Percentiles rank a stretch among this genome's conserved stretches.
These are phyloP conservation scores for Posidonia australis DNA, from an alignment of 106 monocot genomes.

Conservation along the genomic window DNA sequence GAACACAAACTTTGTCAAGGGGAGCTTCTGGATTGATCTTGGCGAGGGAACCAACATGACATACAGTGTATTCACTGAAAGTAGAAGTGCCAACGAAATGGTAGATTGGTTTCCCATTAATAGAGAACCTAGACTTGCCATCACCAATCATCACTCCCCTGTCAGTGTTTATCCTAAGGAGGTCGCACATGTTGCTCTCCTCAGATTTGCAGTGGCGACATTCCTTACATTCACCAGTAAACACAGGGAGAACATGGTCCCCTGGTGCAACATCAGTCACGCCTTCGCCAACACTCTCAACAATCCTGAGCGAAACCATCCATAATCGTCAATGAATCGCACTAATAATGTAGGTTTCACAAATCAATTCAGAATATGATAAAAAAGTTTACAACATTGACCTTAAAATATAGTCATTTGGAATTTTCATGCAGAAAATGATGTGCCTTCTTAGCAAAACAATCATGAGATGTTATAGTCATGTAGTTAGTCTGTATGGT, in stretches of 20 bases:
- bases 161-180: conserved; percentile 25
- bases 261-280: conserved; percentile 21
- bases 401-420: too few species aligned
- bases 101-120: conserved; percentile 24
- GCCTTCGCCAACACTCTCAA: conserved; percentile 29
- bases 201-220: conserved; percentile 25
- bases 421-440: too few species aligned
- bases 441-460: too few species aligned
- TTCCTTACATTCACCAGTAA: conserved; percentile 23
- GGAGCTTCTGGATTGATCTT: conserved; percentile 25
- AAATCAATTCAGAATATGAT: too few species aligned
- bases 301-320: conserved; percentile 9
- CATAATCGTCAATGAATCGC: not conserved
- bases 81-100: conserved; percentile 30
- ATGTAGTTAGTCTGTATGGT: too few species aligned
- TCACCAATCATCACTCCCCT: conserved; percentile 19
- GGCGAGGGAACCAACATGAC: conserved; percentile 20
- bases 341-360: not conserved
- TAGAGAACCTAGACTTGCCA: conserved; percentile 22
- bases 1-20: conserved; percentile 24
- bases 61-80: conserved; percentile 30
- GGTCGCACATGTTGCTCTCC: conserved; percentile 32
- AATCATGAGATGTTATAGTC: too few species aligned
- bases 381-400: too few species aligned
- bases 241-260: conserved; percentile 27